Evolutionary conservation across 1,139 yeast species (phyloP).

Genomic region (Geotrichum candidum): DNA sequence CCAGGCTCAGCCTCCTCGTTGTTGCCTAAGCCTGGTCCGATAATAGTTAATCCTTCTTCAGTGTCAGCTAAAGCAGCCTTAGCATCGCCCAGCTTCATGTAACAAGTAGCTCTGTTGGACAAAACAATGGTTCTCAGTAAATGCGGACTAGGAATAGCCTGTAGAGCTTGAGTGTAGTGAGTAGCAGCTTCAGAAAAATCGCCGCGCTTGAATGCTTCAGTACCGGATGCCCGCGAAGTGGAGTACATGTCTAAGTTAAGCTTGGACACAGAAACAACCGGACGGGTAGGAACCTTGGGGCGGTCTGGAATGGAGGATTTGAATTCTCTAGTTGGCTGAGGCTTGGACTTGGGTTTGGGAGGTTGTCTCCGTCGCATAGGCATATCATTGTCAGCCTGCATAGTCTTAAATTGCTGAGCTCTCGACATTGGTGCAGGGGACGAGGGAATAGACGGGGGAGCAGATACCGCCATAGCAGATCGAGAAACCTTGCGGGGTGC

Average conservation of each 20-base stretch:
- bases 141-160: constrained; percentile 59
- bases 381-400: constrained; percentile 25
- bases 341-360: constrained; percentile 8
- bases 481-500: constrained; percentile 2
- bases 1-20: constrained; percentile 43
- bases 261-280: constrained; percentile 29
- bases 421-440: constrained; percentile 9
- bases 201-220: constrained; percentile 66
- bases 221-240: constrained; percentile 55
- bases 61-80: constrained; percentile 53
- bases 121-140: constrained; percentile 59
- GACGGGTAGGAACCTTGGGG: constrained; percentile 24
- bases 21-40: constrained; percentile 42
- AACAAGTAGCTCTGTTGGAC: constrained; percentile 72
- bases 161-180: constrained; percentile 56
- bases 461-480: background rate
- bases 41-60: constrained; percentile 51
- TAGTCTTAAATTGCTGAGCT: constrained; percentile 20
- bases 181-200: constrained; percentile 65
- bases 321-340: constrained; percentile 10
- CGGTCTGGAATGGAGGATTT: constrained; percentile 18
- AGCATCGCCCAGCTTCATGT: constrained; percentile 68
- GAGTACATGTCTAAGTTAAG: constrained; percentile 45
- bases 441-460: background rate
- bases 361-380: constrained; percentile 23